Base-by-base conservation (phyloP, 1,139 yeast species). In the Maudiozyma humilis region DNA sequence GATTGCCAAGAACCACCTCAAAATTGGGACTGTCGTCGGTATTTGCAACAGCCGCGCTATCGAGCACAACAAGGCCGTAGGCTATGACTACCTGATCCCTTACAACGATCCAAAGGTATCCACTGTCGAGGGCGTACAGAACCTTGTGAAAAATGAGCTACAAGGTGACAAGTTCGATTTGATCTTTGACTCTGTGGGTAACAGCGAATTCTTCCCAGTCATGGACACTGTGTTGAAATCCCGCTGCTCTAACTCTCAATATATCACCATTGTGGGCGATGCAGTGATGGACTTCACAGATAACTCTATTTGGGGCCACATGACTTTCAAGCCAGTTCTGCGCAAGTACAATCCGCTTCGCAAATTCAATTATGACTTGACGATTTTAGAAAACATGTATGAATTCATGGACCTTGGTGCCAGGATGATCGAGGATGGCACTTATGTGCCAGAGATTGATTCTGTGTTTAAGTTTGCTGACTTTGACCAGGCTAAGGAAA, bases 321-420 rank as follows among this genome's bases (percentile, higher is more conserved):
- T 42, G 10, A 35, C 44, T 10, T 16, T 39, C 2, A 17, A 15
- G 13, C 31, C 34, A 6, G 10, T 36, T 79, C 56, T 77, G 82
- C 50, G 71, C 89, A 51, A 91, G 88, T 7, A 71, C 80, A 44
- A 85, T 87, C 42, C 65, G 46, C 63, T 50, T 61, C 59, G 51
- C 54, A 55, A 55, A 49, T 70, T 59, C 45, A 63, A 64, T 44
- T 71, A 66, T 36, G 57, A 58, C 3, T 43, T 65, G 15, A 50
- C 55, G 19, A 48, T 55, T 13, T 46, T 53, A 10, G 47, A 49
- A 32, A 44, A 49, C 33, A 44, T 33, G 54, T 54, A 40, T 40
- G 59, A 47, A 29, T 64, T 54, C 49, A 64, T 55, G 63, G 66
- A 52, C 47, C 63, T 49, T 40, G 72, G 66, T 3, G 45, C 55